These are phyloP conservation scores for Plasmodium yoelii DNA, from an alignment of 169 alveolate genomes.

Conservation along the genomic window DNA sequence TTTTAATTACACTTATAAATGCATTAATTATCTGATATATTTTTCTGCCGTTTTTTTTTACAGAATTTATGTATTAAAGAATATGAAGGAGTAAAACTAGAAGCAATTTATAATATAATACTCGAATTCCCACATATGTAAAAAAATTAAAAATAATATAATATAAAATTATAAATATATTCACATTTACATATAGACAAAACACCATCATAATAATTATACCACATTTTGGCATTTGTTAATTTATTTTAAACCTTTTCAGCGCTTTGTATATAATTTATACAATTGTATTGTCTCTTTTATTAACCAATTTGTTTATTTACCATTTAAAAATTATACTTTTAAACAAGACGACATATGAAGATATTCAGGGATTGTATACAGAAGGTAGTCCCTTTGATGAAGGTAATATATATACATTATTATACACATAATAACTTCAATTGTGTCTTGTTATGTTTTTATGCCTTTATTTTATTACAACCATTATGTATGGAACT, in stretches of 20 bases:
- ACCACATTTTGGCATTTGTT: not conserved
- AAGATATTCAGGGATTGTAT: conserved; percentile 67
- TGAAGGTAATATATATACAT: conserved; percentile 60
- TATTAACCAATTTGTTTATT: conserved; percentile 52
- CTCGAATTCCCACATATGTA: conserved; percentile 71
- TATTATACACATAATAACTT: not conserved
- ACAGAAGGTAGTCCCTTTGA: conserved; percentile 49
- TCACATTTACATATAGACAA: not conserved
- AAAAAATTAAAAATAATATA: not conserved
- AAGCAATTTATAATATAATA: conserved; percentile 32
- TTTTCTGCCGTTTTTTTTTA: conserved; percentile 4
- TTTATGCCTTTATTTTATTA: not conserved
- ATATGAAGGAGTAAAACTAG: conserved; percentile 22
- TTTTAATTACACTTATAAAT: not conserved
- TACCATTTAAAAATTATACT: conserved; percentile 69
- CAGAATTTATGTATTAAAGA: conserved; percentile 59
- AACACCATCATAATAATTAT: not conserved
- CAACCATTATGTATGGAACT: conserved; percentile 1
- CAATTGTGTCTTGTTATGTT: too few relatives aligned
- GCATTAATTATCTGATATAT: not conserved
- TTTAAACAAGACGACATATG: conserved; percentile 61
- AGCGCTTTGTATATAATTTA: conserved; percentile 59
- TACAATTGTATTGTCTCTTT: conserved; percentile 37
- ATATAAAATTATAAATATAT: not conserved
- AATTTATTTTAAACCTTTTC: conserved; percentile 1